These are phyloP conservation scores for Cladosporium sp. DNA, from an alignment of 2,329 filamentous ascomycete species.

Conservation along the genomic window DNA sequence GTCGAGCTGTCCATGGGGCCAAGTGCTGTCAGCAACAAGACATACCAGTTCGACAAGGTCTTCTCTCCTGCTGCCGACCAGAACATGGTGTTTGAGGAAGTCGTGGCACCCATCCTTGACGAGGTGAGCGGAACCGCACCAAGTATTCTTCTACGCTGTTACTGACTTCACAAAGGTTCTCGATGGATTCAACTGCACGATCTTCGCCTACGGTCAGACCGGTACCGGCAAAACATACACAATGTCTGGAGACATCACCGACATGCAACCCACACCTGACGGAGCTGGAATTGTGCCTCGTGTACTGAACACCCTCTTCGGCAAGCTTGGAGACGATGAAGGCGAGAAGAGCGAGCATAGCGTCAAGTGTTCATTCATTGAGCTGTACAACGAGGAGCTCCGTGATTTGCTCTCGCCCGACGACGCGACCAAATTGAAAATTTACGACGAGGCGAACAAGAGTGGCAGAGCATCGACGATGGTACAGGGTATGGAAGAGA, in stretches of 20 bases:
- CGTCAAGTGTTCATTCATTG: conserved; percentile 97
- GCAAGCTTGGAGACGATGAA: conserved; percentile 68
- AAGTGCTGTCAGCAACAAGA: conserved; percentile 89
- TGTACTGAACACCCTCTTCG: conserved; percentile 80
- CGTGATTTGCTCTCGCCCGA: conserved; percentile 82
- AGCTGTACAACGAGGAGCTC: conserved; percentile 96
- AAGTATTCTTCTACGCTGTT: background rate
- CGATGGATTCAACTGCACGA: conserved; percentile 92
- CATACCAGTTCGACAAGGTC: conserved; percentile 94
- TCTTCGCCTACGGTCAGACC: conserved; percentile 97
- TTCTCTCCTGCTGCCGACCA: conserved; percentile 95
- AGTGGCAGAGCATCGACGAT: conserved; percentile 81
- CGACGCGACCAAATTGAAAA: conserved; percentile 82
- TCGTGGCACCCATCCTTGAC: conserved; percentile 85
- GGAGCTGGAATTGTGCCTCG: conserved; percentile 93
- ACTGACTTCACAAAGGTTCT: conserved; percentile 63
- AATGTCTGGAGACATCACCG: conserved; percentile 96
- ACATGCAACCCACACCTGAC: conserved; percentile 84
- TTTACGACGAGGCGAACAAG: conserved; percentile 84
- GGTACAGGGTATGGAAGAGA: conserved; percentile 97
- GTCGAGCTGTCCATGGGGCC: conserved; percentile 90
- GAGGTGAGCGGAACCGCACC: conserved; percentile 58
- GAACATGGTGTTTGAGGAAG: conserved; percentile 89
- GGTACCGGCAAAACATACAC: conserved; percentile 99
- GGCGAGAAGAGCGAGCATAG: conserved; percentile 69